These are phyloP conservation scores for Seiridium unicorne DNA, from an alignment of 2,329 filamentous ascomycete genomes.

Conservation along the genomic window DNA sequence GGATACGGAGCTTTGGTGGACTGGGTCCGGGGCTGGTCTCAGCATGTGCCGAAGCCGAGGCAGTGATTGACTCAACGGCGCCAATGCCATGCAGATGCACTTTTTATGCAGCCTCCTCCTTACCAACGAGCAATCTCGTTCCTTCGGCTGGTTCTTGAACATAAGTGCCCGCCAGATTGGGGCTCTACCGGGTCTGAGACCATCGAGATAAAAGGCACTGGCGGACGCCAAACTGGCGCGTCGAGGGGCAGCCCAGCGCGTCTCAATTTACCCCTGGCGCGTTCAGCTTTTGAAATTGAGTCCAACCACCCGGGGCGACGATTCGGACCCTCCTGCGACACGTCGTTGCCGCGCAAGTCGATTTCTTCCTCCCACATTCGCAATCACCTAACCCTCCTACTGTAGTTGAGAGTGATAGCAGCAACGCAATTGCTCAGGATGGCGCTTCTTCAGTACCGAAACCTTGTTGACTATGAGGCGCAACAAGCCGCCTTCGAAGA, in stretches of 20 bases:
- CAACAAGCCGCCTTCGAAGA: constrained; percentile 86
- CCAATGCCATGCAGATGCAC: not conserved
- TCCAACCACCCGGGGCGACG: not conserved
- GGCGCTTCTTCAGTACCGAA: constrained; percentile 80
- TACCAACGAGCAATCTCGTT: not conserved
- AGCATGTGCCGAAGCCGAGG: constrained; percentile 7
- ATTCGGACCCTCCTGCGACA: not conserved
- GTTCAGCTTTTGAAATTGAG: constrained; percentile 3
- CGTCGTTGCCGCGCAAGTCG: not conserved
- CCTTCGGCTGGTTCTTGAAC: not conserved
- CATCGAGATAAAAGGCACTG: not conserved
- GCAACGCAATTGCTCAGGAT: constrained; percentile 45
- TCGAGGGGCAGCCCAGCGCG: constrained; percentile 1
- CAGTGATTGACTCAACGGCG: not conserved
- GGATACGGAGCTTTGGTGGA: not conserved
- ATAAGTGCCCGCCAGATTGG: too few species aligned
- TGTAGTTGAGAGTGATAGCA: not conserved
- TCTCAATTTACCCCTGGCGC: constrained; percentile 1
- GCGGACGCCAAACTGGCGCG: not conserved
- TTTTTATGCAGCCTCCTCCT: not conserved
- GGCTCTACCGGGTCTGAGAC: not conserved
- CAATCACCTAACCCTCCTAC: not conserved
- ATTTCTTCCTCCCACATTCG: not conserved
- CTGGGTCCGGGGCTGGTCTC: not conserved
- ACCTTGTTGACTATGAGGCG: constrained; percentile 81